Base-by-base conservation (phyloP, 345 rosid species). In the Pseudoturritis turrita region DNA sequence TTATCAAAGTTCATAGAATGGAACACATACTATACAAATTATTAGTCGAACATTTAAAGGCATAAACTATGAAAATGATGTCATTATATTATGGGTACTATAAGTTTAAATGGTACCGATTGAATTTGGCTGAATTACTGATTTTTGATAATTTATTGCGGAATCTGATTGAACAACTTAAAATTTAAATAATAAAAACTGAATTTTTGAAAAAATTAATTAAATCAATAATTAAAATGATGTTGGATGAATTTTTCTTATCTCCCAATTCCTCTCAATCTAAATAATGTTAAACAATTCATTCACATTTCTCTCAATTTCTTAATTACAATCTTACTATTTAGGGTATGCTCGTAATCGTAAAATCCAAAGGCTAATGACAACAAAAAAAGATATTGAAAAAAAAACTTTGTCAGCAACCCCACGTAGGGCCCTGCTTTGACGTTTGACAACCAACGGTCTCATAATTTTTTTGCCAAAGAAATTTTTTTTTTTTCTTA, bases 371-470 rank as follows among this genome's bases (percentile, higher is more conserved):
- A 61, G 35, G 49, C 51, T 49, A 10, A 7, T 50, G 29, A 53
- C 26, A 14, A 28, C 54, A 19, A 14, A 35, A 39, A 4, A 0
- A 64, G 12, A 7, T 33, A 56, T 21, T 1, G 10, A 18, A 46
- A 63, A 36, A 46, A 36, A 15, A 35, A 3, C 2, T 36, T 14
- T 23, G 7, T 18, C 26, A 33, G 69, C 2, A 45, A 41, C 29
- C 36, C 10, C 17, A 72, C 41, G 39, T 12, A 35, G 64, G 55
- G 11, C 40, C 57, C 0, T 12, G 47, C 66, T 74, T 49, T 47
- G 65, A 57, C 66, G 50, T 45, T 73, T 73, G 72, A 47, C 41
- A 65, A 31, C 17, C 15, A 65, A 47, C 72, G 71, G 65, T 56
- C 66, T 33, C 14, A 49, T 22, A 18, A 8, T 7, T 36, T 47